phyloP scores from a whole-genome alignment of 305 asterid genomes.

The Solanum hybrid region DNA sequence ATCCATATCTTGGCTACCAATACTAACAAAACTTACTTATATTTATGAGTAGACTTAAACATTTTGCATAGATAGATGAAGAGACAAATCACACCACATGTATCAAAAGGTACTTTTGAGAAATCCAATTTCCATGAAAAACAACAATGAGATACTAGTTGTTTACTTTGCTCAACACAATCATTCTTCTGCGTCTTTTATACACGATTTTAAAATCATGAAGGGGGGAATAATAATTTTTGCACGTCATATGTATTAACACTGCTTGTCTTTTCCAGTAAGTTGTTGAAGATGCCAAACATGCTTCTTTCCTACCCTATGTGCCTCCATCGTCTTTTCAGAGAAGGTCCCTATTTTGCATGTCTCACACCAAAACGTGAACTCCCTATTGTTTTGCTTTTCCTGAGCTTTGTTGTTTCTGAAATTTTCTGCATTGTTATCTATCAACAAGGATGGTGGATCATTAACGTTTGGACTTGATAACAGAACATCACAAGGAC shows the following conservation, averaged over 20 bases:
- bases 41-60: no score
- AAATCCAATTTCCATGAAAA: no score
- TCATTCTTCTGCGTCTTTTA: background rate
- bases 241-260: no score
- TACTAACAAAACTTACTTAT: no score
- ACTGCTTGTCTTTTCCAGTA: no score
- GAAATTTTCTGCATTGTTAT: background rate
- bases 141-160: no score
- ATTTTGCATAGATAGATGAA: no score
- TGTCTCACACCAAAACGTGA: constrained; percentile 25
- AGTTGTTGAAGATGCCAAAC: background rate
- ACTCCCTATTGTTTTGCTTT: background rate
- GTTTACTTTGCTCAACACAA: background rate
- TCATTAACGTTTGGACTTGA: background rate
- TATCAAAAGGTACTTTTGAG: no score
- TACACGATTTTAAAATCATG: no score
- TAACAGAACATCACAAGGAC: background rate
- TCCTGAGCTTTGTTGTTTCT: background rate
- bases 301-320: background rate
- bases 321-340: constrained; percentile 4
- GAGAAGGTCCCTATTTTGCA: constrained; percentile 15
- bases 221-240: no score
- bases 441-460: constrained; percentile 1
- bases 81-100: no score
- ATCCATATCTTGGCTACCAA: no score